Evolutionary conservation across 2,329 filamentous ascomycete species (phyloP).

Genomic region (Apiospora koreana): DNA sequence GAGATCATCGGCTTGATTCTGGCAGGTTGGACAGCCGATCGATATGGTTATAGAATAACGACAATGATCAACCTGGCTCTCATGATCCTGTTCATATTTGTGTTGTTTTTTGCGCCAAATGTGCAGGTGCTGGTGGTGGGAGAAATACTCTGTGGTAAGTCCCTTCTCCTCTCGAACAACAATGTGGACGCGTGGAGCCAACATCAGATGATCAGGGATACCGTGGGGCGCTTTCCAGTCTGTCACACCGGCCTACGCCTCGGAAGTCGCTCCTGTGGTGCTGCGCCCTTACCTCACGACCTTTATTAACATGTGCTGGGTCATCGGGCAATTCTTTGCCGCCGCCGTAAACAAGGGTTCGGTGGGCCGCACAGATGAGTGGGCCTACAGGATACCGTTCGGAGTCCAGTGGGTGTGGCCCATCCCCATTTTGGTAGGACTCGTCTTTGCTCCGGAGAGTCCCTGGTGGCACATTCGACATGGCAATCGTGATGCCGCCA

Average conservation of each 20-base stretch:
- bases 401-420: slow-evolving; percentile 56
- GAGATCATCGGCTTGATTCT: slow-evolving; percentile 57
- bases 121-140: slow-evolving; percentile 48
- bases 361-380: slow-evolving; percentile 39
- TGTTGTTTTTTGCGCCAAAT: slow-evolving; percentile 53
- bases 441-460: slow-evolving; percentile 49
- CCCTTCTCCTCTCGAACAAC: background rate
- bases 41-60: slow-evolving; percentile 51
- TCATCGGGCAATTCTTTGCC: slow-evolving; percentile 55
- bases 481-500: slow-evolving; percentile 41
- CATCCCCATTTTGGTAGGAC: slow-evolving; percentile 44
- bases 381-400: slow-evolving; percentile 53
- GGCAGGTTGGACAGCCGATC: slow-evolving; percentile 53
- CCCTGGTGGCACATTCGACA: slow-evolving; percentile 55
- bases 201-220: slow-evolving; percentile 37
- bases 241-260: slow-evolving; percentile 53
- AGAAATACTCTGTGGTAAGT: slow-evolving; percentile 44
- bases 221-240: slow-evolving; percentile 56
- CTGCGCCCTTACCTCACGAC: slow-evolving; percentile 55
- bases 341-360: slow-evolving; percentile 48
- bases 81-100: slow-evolving; percentile 53
- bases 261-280: slow-evolving; percentile 50
- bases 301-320: slow-evolving; percentile 59
- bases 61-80: slow-evolving; percentile 47
- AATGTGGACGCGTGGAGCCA: slow-evolving; percentile 2